phyloP scores from a whole-genome alignment of 441 rosid species.

The Mallotus repandus region DNA sequence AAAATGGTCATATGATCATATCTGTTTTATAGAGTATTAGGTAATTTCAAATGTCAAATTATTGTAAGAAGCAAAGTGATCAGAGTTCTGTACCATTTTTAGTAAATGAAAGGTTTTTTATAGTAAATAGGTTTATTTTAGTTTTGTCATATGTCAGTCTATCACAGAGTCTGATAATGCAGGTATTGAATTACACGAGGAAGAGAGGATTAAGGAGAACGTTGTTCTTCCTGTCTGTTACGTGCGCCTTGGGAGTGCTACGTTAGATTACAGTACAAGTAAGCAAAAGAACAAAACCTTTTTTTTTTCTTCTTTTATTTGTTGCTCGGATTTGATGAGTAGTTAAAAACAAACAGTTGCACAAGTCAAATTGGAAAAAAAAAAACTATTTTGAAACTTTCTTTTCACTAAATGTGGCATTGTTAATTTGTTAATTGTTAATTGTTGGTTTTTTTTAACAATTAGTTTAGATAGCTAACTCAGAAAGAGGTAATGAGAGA shows the following conservation, averaged over 20 bases:
- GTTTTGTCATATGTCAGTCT: too few relatives aligned
- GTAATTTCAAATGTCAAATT: background rate
- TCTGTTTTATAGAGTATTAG: background rate
- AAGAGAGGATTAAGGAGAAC: conserved; percentile 37
- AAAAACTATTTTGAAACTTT: background rate
- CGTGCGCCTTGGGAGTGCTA: conserved; percentile 24
- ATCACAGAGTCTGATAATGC: background rate
- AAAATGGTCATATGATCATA: background rate
- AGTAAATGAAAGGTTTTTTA: too few relatives aligned
- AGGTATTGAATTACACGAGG: conserved; percentile 23
- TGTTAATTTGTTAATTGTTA: too few relatives aligned
- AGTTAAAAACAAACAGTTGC: background rate
- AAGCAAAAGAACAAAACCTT: background rate
- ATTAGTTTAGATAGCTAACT: too few relatives aligned
- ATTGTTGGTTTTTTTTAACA: too few relatives aligned
- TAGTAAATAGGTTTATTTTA: background rate
- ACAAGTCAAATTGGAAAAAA: background rate
- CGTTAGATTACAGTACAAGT: conserved; percentile 6
- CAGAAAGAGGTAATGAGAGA: too few relatives aligned
- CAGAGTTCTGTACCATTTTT: too few relatives aligned
- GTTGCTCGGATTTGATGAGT: background rate
- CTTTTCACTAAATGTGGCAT: too few relatives aligned
- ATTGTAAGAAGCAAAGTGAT: background rate
- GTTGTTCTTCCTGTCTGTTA: conserved; percentile 30
- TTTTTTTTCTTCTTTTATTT: background rate